phyloP scores from a whole-genome alignment of 2,329 filamentous ascomycete species.

The Claviceps monticola region DNA sequence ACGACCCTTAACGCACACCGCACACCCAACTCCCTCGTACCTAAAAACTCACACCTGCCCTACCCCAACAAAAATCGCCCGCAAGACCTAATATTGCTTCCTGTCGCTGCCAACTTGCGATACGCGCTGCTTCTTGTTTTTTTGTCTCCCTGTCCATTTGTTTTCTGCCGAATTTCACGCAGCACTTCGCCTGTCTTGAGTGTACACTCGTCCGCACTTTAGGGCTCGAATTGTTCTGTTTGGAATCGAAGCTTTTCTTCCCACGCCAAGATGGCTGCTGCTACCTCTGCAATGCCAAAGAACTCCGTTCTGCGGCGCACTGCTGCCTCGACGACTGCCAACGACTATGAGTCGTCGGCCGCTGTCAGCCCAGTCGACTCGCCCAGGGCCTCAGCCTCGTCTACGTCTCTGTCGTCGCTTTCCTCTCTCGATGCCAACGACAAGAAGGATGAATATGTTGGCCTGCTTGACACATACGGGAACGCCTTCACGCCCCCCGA shows the following conservation, averaged over 20 bases:
- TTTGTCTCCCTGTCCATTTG: background rate
- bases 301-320: constrained; percentile 35
- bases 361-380: constrained; percentile 45
- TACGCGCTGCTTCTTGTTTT: background rate
- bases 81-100: background rate
- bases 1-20: background rate
- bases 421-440: constrained; percentile 44
- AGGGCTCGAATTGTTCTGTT: background rate
- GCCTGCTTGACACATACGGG: constrained; percentile 81
- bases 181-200: background rate
- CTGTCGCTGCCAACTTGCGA: background rate
- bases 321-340: constrained; percentile 31
- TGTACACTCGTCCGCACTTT: background rate
- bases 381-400: constrained; percentile 54
- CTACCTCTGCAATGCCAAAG: constrained; percentile 27
- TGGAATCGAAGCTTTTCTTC: background rate
- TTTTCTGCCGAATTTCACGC: background rate
- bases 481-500: constrained; percentile 89
- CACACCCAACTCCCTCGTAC: background rate
- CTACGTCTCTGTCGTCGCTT: constrained; percentile 85
- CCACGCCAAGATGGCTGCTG: constrained; percentile 31
- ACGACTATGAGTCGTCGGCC: constrained; percentile 40
- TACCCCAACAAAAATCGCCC: constrained; percentile 1
- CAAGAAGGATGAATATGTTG: constrained; percentile 35
- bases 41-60: background rate